Base-by-base conservation (phyloP, 768 basidiomycete species). In the Chiua virens region DNA sequence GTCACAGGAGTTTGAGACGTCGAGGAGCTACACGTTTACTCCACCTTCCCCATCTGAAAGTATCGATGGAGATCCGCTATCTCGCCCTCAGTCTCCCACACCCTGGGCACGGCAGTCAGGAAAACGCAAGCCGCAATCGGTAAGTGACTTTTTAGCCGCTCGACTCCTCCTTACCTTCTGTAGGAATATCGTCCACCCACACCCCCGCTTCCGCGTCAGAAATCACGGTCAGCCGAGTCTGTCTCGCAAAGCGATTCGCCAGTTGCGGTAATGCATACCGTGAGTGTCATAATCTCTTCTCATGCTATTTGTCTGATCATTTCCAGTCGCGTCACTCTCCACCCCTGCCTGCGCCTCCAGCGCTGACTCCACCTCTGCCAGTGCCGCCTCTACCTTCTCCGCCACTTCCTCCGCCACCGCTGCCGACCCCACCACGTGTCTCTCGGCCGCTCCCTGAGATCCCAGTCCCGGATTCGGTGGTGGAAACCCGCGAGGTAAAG, bases 161-260 rank as follows among this genome's bases (percentile, higher is more conserved):
- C 32, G 43, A 46, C 42, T 13, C 23, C 27, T 18, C 45, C 49
- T 54, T 45, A 49, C 41, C 37, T 28, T 36, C 59, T 15, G 43
- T 48, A 81, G 81, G 65, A 72, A 30, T 83, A 80, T 62, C 75
- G 81, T n/a, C 80, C 81, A 39, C 81, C 81, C 5, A 83, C 81
- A 1, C 81, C 81, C 3, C 81, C 81, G 23, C 65, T 81, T 22
- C 74, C 72, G 30, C 66, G 69, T 40, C 72, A 70, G 57, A 71
- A 69, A 60, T 68, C 63, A 27, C 68, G 64, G 42, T 65, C 62
- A n/a, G 42, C 47, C 14, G 67, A 66, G 35, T 57, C 58, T 28
- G 0, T 50, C 41, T 61, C 61, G 66, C 77, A 58, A 66, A 62
- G 42, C 54, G 62, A 71, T 18, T 74, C 57, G 49, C 67, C 59